Evolutionary conservation across 305 asterid genomes (phyloP), one percentile per base, ranked within the genome.

Genomic region (Rubia balearica): DNA sequence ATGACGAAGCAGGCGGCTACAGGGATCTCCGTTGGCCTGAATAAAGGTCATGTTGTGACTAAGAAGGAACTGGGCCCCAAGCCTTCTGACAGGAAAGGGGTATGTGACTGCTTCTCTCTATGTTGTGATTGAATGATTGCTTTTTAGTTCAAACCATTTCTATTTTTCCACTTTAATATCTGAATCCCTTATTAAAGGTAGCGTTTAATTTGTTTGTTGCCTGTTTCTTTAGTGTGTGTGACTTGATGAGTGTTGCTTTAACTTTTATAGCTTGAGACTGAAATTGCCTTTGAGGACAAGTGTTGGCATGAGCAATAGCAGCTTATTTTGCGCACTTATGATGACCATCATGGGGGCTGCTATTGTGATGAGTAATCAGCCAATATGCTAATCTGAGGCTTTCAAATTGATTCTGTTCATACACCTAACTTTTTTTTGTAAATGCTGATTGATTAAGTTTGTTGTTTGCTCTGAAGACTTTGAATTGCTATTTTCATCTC

Each of bases 41-140:
- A 88, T 79, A 83, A 73, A 66, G 92, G 96, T 11, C 96, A 89
- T 74, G 79, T 89, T 27, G 86, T 85, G 13, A 89, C 96, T 56
- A 88, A 83, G 36, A 86, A 86, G 82, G 92, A 82, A 67, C 78
- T 88, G 76, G 88, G 86, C 16, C 85, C 92, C 0, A 87, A 91
- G 24, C 92, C 92, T 4, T 86, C 90, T 0, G 90, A 78, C 22
- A 77, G 95, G 75, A 86, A 88, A 80, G 92, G 92, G 62, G 95
- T 88, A 73, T 76, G 86, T 3, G 24, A 8, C 41, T 24, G 67
- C 49, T 22, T 4, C 59, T 41, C 59, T 24, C 17, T 24, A 8
- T 57, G 38, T 1, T 19, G 1, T 40, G 51, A 36, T 45, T 45
- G 16, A 9, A 45, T 12, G 0, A 45, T 14, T 45, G 51, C 16